Evolutionary conservation across 2,329 filamentous ascomycete genomes (phyloP).

Genomic region (Botrytis pseudocinerea): DNA sequence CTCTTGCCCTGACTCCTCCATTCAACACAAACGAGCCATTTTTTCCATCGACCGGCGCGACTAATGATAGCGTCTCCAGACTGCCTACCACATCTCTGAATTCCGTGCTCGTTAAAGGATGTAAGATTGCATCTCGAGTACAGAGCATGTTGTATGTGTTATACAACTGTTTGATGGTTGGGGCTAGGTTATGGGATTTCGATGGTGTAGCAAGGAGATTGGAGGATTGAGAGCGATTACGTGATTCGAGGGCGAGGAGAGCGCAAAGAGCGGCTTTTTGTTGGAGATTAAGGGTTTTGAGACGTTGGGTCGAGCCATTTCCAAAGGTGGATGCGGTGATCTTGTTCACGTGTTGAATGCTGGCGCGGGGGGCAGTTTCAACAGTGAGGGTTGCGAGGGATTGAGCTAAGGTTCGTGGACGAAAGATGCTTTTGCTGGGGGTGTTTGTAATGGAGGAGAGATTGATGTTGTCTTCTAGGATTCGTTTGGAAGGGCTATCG

Average conservation of each 20-base stretch:
- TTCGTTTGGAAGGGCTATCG: conserved; percentile 70
- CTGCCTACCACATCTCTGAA: conserved; percentile 91
- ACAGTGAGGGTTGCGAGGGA: conserved; percentile 61
- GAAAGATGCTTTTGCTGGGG: conserved; percentile 41
- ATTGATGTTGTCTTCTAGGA: conserved; percentile 80
- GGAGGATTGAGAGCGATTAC: conserved; percentile 56
- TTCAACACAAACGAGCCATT: conserved; percentile 61
- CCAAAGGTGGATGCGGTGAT: conserved; percentile 88
- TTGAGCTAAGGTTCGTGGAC: conserved; percentile 48
- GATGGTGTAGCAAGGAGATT: conserved; percentile 55
- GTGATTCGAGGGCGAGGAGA: conserved; percentile 81
- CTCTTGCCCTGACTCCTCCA: conserved; percentile 64
- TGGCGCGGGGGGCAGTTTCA: conserved; percentile 82
- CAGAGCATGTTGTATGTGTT: conserved; percentile 82
- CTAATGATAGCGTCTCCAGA: conserved; percentile 81
- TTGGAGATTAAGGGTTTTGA: conserved; percentile 87
- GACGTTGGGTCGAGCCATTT: conserved; percentile 80
- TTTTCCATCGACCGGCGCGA: conserved; percentile 70
- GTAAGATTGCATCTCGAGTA: conserved; percentile 82
- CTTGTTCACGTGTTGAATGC: conserved; percentile 86
- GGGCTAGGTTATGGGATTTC: conserved; percentile 62
- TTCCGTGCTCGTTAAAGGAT: conserved; percentile 86
- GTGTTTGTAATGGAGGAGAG: conserved; percentile 54
- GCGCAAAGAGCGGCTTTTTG: conserved; percentile 94
- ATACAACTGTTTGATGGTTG: conserved; percentile 81